A percentile compares a stretch with the other conserved stretches of the same genome.
Conservation (phyloP, 2,329 filamentous ascomycete genomes). For the Pestalotiopsis sp. region DNA sequence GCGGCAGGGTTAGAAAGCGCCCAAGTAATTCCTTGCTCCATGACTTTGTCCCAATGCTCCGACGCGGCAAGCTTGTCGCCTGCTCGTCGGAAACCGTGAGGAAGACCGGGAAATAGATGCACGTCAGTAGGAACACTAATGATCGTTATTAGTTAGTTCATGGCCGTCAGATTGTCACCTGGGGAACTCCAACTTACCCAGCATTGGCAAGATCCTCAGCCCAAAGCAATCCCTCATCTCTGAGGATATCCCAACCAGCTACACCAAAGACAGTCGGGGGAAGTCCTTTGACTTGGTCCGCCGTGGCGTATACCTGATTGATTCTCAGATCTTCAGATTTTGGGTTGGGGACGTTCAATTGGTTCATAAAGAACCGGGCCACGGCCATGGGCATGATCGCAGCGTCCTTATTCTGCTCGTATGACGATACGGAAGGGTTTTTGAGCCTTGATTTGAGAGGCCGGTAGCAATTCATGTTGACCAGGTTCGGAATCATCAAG, state of each 20-base stretch:
- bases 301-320: slow-evolving; percentile 39
- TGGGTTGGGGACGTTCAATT: slow-evolving; percentile 29
- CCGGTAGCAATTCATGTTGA: slow-evolving; percentile 29
- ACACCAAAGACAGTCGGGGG: slow-evolving; percentile 16
- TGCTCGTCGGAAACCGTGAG: slow-evolving; percentile 12
- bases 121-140: slow-evolving; percentile 14
- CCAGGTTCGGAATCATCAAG: slow-evolving; percentile 52
- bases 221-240: slow-evolving; percentile 13
- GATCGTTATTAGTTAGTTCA: background rate
- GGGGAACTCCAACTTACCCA: slow-evolving; percentile 6
- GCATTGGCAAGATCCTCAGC: slow-evolving; percentile 7
- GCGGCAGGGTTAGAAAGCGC: background rate
- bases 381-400: slow-evolving; percentile 48
- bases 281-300: slow-evolving; percentile 10
- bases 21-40: slow-evolving; percentile 14
- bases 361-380: slow-evolving; percentile 33
- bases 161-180: background rate
- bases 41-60: slow-evolving; percentile 13
- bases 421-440: slow-evolving; percentile 44
- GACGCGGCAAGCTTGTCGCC: slow-evolving; percentile 11
- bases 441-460: slow-evolving; percentile 38
- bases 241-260: slow-evolving; percentile 8
- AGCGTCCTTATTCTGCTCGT: slow-evolving; percentile 47
- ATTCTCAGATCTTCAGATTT: slow-evolving; percentile 36
- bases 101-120: slow-evolving; percentile 14